Evolutionary conservation across 2,329 filamentous ascomycete genomes (phyloP), one percentile per base, ranked within the genome.

Genomic region (Colletotrichum tofieldiae): DNA sequence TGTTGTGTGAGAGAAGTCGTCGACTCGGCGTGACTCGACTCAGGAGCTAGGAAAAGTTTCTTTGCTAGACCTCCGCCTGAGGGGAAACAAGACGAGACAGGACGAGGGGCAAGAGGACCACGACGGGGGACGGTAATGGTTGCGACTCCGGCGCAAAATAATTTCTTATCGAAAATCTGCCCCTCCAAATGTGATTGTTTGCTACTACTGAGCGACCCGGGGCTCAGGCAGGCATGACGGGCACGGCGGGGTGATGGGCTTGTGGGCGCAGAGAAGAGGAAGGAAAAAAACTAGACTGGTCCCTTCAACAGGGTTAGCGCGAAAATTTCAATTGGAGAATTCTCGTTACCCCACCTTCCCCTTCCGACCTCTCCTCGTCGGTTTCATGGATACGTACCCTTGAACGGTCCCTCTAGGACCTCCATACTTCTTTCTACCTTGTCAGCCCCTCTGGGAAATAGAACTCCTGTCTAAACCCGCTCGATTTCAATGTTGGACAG

Each of bases 291-390:
- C 32, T 11, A 14, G 45, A 37, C 29, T 32, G 29, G 8, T 1
- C 7, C 35, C 35, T 37, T 37, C 35, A 37, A 37, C 35, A 56
- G n/a, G 55, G 55, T 65, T 70, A 70, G 61, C 61, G 63, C 66
- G 47, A 71, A 61, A 60, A 65, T 59, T 65, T 70, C 67, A 65
- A 35, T 60, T 65, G 47, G 39, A 55, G 47, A 65, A 54, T 66
- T 54, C 47, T 52, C 35, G n/a, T 18, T 54, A 59, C 67, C 67
- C 61, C 67, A 70, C 67, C 67, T 70, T 65, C 62, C 59, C 41
- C 20, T 60, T 60, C 18, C 23, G n/a, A 41, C 8, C 32, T 45
- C 41, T 43, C 41, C 41, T 43, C 43, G 20, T 45, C 43, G 8
- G 18, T 5, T 16, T 52, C 12, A n/a, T 16, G 16, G 7, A 11